A percentile compares a stretch with the other conserved stretches of the same genome.
phyloP scores from a whole-genome alignment of 2,329 filamentous ascomycete species.

The Nothomitra cinnamomea region DNA sequence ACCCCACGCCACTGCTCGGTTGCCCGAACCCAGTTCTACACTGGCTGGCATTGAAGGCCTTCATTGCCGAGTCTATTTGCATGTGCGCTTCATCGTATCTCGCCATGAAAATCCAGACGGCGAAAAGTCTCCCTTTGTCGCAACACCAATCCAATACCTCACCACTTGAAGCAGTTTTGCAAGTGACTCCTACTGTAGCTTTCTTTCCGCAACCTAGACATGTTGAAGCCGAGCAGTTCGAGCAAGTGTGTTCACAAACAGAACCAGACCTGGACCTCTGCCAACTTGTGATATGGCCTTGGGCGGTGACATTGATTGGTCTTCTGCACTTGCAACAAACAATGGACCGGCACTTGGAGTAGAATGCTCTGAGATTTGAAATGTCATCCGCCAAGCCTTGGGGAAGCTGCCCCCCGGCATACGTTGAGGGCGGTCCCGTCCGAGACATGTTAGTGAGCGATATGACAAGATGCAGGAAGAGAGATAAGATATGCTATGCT shows the following conservation, averaged over 20 bases:
- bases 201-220: conserved; percentile 8
- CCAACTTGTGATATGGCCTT: background rate
- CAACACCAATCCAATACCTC: conserved; percentile 9
- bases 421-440: background rate
- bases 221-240: conserved; percentile 5
- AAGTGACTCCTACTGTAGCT: conserved; percentile 3
- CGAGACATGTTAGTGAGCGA: background rate
- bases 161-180: conserved; percentile 2
- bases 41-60: background rate
- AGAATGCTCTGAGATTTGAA: background rate
- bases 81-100: conserved; percentile 8
- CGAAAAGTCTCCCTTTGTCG: conserved; percentile 5
- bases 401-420: background rate
- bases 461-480: background rate
- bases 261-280: background rate
- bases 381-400: background rate
- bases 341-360: background rate
- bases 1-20: background rate
- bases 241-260: background rate
- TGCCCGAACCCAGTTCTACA: background rate
- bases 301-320: background rate
- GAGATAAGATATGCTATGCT: too few relatives aligned
- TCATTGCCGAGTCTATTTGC: conserved; percentile 5
- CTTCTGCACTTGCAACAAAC: conserved; percentile 1
- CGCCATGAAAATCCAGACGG: conserved; percentile 7